phyloP scores from a whole-genome alignment of 2,329 filamentous ascomycete species.

The Didymosphaeria variabile region DNA sequence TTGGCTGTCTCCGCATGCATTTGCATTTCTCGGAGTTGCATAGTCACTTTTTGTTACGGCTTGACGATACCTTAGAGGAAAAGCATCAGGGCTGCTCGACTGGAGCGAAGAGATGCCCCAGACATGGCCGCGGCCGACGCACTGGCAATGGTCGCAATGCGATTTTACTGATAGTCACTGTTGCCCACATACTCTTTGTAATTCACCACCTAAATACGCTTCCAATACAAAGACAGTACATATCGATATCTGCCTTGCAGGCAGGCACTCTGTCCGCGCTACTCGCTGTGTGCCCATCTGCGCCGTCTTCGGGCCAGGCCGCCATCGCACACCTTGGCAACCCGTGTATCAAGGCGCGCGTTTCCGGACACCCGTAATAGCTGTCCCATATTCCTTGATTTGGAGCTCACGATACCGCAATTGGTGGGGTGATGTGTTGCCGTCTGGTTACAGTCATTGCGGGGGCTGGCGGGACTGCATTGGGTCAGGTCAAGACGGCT shows the following conservation, averaged over 20 bases:
- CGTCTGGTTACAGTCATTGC: not conserved
- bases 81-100: conserved; percentile 6
- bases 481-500: conserved; percentile 5
- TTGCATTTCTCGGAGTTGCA: conserved; percentile 24
- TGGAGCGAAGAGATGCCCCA: conserved; percentile 12
- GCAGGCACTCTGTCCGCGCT: not conserved
- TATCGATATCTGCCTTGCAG: not conserved
- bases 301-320: not conserved
- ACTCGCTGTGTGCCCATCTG: not conserved
- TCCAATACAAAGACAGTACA: conserved; percentile 12
- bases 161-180: conserved; percentile 8
- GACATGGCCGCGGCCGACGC: not conserved
- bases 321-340: not conserved
- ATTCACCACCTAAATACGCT: conserved; percentile 18
- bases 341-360: not conserved
- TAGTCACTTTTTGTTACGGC: conserved; percentile 20
- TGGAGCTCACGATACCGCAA: conserved; percentile 2
- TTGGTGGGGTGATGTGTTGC: not conserved
- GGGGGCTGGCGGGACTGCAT: not conserved
- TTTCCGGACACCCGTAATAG: conserved; percentile 4
- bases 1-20: conserved; percentile 23
- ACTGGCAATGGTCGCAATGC: conserved; percentile 10
- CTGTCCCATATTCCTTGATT: not conserved
- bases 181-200: conserved; percentile 17
- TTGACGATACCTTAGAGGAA: conserved; percentile 24